These are phyloP conservation scores for Rhodofomes roseus DNA, from an alignment of 1,284 basidiomycete genomes.

Conservation along the genomic window DNA sequence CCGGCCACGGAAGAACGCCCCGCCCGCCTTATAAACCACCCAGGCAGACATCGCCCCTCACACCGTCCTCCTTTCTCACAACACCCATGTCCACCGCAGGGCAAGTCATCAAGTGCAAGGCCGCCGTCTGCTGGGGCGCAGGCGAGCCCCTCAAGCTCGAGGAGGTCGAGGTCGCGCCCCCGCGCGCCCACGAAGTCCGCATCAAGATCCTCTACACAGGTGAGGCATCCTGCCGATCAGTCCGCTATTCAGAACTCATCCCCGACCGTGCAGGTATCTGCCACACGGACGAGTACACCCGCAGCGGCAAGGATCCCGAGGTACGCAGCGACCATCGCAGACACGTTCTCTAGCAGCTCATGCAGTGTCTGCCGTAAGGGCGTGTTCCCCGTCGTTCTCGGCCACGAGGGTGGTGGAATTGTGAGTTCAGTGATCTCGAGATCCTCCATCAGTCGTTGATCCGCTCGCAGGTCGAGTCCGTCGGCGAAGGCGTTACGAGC, in stretches of 20 bases:
- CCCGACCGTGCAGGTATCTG: slow-evolving; percentile 70
- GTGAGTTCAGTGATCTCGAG: slow-evolving; percentile 38
- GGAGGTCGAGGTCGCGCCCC: slow-evolving; percentile 91
- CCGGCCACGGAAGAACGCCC: not conserved
- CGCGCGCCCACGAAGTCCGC: slow-evolving; percentile 87
- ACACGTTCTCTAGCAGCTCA: slow-evolving; percentile 7
- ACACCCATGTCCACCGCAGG: slow-evolving; percentile 65
- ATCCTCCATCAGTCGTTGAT: slow-evolving; percentile 2
- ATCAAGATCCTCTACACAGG: slow-evolving; percentile 91
- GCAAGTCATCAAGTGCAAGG: slow-evolving; percentile 87
- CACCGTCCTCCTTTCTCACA: slow-evolving; percentile 8
- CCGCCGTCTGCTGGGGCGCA: slow-evolving; percentile 95
- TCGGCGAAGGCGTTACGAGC: slow-evolving; percentile 89
- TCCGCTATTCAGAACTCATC: not conserved
- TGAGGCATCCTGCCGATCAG: slow-evolving; percentile 32
- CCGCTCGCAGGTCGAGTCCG: slow-evolving; percentile 76
- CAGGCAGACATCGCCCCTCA: slow-evolving; percentile 1
- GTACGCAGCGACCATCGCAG: slow-evolving; percentile 31
- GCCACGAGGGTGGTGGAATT: slow-evolving; percentile 86
- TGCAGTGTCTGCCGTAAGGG: slow-evolving; percentile 47
- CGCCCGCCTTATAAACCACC: slow-evolving; percentile 5
- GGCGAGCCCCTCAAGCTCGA: slow-evolving; percentile 88
- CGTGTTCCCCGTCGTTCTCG: slow-evolving; percentile 91
- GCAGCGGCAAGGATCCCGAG: slow-evolving; percentile 96
- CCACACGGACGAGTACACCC: slow-evolving; percentile 97